A percentile compares a stretch with the other conserved stretches of the same genome.
phyloP scores from a whole-genome alignment of 495 filamentous ascomycete genomes.

The Neurospora terricola region DNA sequence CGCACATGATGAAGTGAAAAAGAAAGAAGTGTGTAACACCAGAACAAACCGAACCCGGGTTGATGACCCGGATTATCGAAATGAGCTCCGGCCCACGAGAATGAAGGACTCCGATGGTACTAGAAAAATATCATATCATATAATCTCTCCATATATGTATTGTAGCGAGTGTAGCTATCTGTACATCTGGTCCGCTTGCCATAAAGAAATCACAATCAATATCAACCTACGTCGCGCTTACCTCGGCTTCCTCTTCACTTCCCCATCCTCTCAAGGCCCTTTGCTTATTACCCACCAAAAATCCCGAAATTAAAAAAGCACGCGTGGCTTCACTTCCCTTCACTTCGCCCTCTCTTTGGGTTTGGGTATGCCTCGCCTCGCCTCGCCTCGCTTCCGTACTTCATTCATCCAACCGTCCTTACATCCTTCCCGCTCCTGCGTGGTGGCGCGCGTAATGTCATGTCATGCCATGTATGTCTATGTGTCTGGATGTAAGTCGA shows the following conservation, averaged over 20 bases:
- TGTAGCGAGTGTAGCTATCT: not conserved
- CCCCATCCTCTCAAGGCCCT: not conserved
- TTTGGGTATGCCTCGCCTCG: not conserved
- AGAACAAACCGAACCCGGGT: not conserved
- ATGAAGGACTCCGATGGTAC: not conserved
- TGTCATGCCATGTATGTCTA: not conserved
- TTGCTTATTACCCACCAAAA: not conserved
- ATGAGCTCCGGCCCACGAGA: not conserved
- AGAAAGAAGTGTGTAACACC: not conserved
- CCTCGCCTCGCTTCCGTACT: not conserved
- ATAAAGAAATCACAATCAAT: not conserved
- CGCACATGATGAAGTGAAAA: not conserved
- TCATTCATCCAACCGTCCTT: not conserved
- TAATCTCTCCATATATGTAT: no score
- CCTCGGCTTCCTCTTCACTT: not conserved
- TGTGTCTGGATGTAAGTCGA: not conserved
- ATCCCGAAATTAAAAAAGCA: not conserved
- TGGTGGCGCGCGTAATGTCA: not conserved
- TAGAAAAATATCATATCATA: not conserved
- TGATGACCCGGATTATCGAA: not conserved
- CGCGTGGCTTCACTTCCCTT: not conserved
- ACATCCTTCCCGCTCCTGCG: not conserved
- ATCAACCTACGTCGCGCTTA: not conserved
- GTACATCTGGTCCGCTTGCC: not conserved
- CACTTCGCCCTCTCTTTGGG: not conserved